Evolutionary conservation across 257 asterid genomes (phyloP).

Genomic region (Capsicum rhomboideum): DNA sequence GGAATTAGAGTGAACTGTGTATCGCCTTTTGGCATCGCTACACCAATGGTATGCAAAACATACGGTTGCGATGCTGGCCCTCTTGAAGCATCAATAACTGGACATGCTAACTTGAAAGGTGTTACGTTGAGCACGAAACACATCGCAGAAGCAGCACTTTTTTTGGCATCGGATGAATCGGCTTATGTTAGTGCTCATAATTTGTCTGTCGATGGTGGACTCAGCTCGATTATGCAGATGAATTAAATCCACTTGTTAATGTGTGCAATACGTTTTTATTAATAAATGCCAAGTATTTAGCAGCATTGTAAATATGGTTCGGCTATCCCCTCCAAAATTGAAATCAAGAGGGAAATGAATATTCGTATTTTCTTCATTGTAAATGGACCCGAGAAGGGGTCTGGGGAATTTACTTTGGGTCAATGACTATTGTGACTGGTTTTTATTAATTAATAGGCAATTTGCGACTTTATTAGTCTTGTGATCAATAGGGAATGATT

Average conservation of each 20-base stretch:
- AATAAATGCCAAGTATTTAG: too few species aligned
- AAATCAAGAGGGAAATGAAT: too few species aligned
- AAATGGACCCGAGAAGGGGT: too few species aligned
- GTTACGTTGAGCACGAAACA: not conserved
- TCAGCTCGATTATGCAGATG: not conserved
- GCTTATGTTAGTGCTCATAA: not conserved
- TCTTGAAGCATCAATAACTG: not conserved
- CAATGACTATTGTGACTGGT: too few species aligned
- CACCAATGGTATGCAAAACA: not conserved
- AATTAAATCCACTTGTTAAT: not conserved
- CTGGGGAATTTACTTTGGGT: too few species aligned
- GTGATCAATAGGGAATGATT: too few species aligned
- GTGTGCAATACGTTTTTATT: too few species aligned
- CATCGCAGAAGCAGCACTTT: conserved; percentile 1
- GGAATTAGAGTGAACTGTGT: conserved; percentile 4
- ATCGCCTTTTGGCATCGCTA: not conserved
- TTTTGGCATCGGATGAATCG: not conserved
- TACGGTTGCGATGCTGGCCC: not conserved
- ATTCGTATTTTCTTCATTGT: too few species aligned
- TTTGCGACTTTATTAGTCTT: too few species aligned
- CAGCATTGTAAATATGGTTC: too few species aligned
- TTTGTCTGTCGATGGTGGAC: not conserved
- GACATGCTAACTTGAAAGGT: not conserved
- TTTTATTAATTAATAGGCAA: too few species aligned
- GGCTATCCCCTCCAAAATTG: too few species aligned